Evolutionary conservation across 495 filamentous ascomycete species (phyloP).

Genomic region (Rhypophila decipiens): DNA sequence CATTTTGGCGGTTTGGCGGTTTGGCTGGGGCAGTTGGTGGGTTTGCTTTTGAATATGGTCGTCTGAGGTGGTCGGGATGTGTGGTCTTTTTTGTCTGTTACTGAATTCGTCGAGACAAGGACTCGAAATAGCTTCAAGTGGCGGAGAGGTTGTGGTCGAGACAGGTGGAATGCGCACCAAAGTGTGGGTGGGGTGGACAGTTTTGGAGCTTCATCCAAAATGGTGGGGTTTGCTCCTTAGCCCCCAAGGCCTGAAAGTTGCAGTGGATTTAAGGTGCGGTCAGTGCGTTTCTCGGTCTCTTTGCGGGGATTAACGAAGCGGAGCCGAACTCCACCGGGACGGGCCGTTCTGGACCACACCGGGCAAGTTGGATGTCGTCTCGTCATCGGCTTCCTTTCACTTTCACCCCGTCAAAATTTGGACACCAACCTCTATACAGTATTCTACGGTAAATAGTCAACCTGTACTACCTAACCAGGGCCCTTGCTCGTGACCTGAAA

Average conservation of each 20-base stretch:
- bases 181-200: background rate
- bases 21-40: conserved; percentile 2
- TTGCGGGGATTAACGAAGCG: background rate
- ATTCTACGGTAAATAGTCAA: too few relatives aligned
- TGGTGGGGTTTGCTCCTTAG: background rate
- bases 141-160: background rate
- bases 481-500: too few relatives aligned
- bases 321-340: too few relatives aligned
- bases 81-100: background rate
- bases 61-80: background rate
- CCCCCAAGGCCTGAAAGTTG: background rate
- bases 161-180: conserved; percentile 8
- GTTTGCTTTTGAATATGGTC: background rate
- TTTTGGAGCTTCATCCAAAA: background rate
- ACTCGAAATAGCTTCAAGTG: too few relatives aligned
- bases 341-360: too few relatives aligned
- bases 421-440: too few relatives aligned
- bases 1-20: conserved; percentile 46
- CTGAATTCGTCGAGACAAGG: too few relatives aligned
- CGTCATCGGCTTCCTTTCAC: too few relatives aligned
- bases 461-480: too few relatives aligned
- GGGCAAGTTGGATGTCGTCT: too few relatives aligned
- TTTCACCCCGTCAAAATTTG: too few relatives aligned
- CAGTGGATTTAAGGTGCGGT: conserved; percentile 19
- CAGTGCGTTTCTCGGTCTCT: conserved; percentile 3